A percentile compares a stretch with the other conserved stretches of the same genome.
These are phyloP conservation scores for Ambrosia trifida DNA, from an alignment of 129 eudicot species.

Conservation along the genomic window DNA sequence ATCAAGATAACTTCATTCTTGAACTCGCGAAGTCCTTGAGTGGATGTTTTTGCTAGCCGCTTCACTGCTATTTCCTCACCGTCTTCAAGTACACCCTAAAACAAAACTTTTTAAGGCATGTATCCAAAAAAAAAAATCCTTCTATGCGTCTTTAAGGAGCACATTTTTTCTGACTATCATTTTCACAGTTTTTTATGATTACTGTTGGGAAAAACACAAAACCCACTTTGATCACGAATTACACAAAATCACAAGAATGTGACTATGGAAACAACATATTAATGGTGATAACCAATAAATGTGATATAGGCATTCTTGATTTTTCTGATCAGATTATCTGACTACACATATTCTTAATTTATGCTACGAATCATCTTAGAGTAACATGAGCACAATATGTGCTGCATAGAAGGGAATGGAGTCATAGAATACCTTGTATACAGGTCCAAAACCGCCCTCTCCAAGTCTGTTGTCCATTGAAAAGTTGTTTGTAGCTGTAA, in stretches of 20 bases:
- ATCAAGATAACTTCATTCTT: slow-evolving; percentile 49
- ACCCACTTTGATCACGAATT: background rate
- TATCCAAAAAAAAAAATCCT: background rate
- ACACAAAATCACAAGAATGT: background rate
- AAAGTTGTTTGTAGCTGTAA: slow-evolving; percentile 38
- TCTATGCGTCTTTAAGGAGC: background rate
- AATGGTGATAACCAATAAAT: too few species aligned
- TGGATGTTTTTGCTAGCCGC: slow-evolving; percentile 42
- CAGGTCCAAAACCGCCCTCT: slow-evolving; percentile 52
- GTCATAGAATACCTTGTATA: slow-evolving; percentile 27
- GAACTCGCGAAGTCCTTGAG: slow-evolving; percentile 51
- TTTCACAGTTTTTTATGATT: background rate
- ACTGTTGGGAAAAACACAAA: background rate
- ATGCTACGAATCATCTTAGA: background rate
- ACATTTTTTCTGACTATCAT: too few species aligned
- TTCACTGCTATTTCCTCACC: slow-evolving; percentile 50
- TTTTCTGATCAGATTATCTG: background rate
- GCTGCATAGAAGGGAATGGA: background rate
- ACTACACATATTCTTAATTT: background rate
- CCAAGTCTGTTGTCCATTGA: slow-evolving; percentile 44
- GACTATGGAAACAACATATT: background rate
- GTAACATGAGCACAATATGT: background rate
- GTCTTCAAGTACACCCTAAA: slow-evolving; percentile 27
- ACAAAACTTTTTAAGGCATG: background rate
- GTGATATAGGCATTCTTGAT: background rate